A percentile compares a stretch with the other conserved stretches of the same genome.
phyloP scores from a whole-genome alignment of 345 rosid genomes.

The Pistacia vera region DNA sequence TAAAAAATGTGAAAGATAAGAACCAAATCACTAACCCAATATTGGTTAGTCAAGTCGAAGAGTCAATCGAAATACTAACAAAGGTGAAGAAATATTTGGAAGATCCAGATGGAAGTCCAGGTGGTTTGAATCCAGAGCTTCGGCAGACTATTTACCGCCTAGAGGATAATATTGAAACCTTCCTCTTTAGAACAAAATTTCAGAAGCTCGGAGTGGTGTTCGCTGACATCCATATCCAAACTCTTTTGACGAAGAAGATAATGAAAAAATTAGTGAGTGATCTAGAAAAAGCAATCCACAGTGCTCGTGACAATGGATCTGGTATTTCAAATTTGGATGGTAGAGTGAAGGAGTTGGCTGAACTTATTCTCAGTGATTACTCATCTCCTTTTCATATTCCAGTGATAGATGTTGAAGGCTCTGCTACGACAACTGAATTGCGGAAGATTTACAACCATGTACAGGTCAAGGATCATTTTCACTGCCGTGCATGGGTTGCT shows the following conservation, averaged over 20 bases:
- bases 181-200: too few relatives aligned
- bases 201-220: too few relatives aligned
- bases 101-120: too few relatives aligned
- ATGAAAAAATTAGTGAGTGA: background rate
- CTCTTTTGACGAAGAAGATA: background rate
- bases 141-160: too few relatives aligned
- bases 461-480: background rate
- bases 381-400: constrained; percentile 13
- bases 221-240: background rate
- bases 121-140: too few relatives aligned
- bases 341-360: background rate
- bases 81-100: too few relatives aligned
- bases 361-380: background rate
- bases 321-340: background rate
- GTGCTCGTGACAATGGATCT: background rate
- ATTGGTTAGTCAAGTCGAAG: too few relatives aligned
- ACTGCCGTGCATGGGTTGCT: background rate
- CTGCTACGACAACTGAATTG: constrained; percentile 30
- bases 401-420: constrained; percentile 35
- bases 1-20: too few relatives aligned
- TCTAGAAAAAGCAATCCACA: too few relatives aligned
- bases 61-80: too few relatives aligned
- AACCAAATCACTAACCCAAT: too few relatives aligned
- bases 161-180: too few relatives aligned
- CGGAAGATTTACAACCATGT: background rate